These are phyloP conservation scores for Penicillium fimorum DNA, from an alignment of 495 filamentous ascomycete genomes.

Conservation along the genomic window DNA sequence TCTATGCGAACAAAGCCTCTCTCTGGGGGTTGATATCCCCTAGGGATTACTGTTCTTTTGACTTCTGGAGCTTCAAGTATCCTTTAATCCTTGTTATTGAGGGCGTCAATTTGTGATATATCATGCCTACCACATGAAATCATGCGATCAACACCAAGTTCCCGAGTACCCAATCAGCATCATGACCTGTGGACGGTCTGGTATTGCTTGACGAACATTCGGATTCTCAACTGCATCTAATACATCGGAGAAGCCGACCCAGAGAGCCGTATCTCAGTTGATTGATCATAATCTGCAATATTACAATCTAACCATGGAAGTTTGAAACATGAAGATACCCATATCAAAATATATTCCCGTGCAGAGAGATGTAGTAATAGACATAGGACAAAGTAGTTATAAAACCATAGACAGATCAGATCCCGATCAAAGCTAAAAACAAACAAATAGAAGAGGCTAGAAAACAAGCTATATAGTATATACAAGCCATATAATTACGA, in stretches of 20 bases:
- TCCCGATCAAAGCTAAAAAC: background rate
- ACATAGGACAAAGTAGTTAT: background rate
- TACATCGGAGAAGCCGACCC: background rate
- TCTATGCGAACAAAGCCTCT: background rate
- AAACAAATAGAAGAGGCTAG: background rate
- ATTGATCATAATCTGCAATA: background rate
- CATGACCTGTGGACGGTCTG: background rate
- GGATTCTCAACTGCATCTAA: background rate
- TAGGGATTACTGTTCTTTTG: background rate
- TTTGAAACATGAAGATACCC: background rate
- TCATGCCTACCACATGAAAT: background rate
- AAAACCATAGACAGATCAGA: background rate
- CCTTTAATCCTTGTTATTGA: background rate
- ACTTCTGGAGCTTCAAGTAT: background rate
- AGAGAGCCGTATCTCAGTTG: background rate
- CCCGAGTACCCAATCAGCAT: background rate
- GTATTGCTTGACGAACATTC: background rate
- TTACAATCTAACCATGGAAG: background rate
- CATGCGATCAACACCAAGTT: background rate
- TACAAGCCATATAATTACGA: background rate
- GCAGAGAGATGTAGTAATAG: background rate
- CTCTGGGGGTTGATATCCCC: background rate
- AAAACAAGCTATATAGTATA: background rate
- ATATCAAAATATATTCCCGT: background rate
- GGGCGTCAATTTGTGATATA: background rate